Evolutionary conservation across 495 filamentous ascomycete species (phyloP).

Genomic region (Podospora sp.): DNA sequence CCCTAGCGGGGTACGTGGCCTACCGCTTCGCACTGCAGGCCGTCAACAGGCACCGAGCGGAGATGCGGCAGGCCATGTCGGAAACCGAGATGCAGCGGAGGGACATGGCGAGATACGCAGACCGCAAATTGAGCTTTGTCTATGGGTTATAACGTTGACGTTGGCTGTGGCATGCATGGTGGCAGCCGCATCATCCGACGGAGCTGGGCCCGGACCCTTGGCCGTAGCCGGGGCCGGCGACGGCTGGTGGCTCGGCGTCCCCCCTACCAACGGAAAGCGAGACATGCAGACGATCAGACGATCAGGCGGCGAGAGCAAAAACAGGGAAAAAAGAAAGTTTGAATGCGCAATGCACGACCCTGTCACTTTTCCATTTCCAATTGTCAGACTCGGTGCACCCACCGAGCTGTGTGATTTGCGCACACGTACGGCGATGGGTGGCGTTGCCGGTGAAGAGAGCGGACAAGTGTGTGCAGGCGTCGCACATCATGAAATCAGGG

Average conservation of each 20-base stretch:
- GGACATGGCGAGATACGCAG: slow-evolving; percentile 13
- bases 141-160: background rate
- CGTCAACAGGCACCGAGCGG: slow-evolving; percentile 29
- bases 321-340: background rate
- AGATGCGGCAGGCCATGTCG: slow-evolving; percentile 7
- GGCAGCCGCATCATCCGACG: background rate
- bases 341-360: background rate
- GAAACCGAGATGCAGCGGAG: background rate
- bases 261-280: background rate
- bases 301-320: background rate
- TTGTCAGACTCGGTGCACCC: background rate
- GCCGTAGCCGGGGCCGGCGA: background rate
- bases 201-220: background rate
- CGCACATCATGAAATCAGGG: background rate
- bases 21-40: slow-evolving; percentile 35
- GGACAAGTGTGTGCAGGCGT: background rate
- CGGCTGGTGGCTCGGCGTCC: background rate
- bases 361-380: background rate
- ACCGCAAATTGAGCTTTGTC: background rate
- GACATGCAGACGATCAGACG: background rate
- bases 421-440: background rate
- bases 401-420: background rate
- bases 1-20: slow-evolving; percentile 46
- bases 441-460: background rate
- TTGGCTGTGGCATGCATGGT: no score